Evolutionary conservation across 176 grass and related monocot species (phyloP), one percentile per base, ranked within the genome.

Genomic region (Rhynchospora pubera): DNA sequence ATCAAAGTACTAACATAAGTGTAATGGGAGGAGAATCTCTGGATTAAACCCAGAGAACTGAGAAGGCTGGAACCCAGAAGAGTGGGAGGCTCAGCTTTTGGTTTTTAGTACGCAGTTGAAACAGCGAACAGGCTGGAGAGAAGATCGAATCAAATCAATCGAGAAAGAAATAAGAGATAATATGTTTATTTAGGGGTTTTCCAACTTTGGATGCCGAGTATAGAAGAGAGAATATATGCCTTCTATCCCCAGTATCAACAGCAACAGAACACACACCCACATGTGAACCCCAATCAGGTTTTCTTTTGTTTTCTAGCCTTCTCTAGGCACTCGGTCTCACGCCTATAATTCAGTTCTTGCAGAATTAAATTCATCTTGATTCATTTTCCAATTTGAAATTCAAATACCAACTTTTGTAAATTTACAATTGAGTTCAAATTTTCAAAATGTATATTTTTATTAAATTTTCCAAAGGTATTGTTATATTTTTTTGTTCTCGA

Each of bases 181-280:
- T 52, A 74, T 52, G 70, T 52, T 75, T 7, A 30, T 53, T 75
- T 28, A 51, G 12, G 21, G 43, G 44, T 45, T 2, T 51, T 30
- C 9, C 1, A 26, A 52, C 71, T 75, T 75, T 51, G 71, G 47
- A 75, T 75, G 48, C 71, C 5, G 22, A 75, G 22, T 53, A 53
- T 3, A 53, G 47, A 75, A 74, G 46, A 75, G 47, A 75, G 71
- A 75, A 75, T 75, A 75, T 75, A 75, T 75, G 71, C 71, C 22
- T 75, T 75, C 71, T 75, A 75, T 75, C 71, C 71, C n/a, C 47
- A 28, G 47, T 51, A 28, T 5, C 18, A 65, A 32, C 14, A 65
- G 62, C 63, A 45, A 48, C 8, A 72, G 43, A 50, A 50, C 9
- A 73, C n/a, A n/a, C 44, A 73, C 69, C 45, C n/a, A 15, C 69